These are phyloP conservation scores for Paraphoma chrysanthemicola DNA, from an alignment of 2,329 filamentous ascomycete genomes.

Conservation along the genomic window DNA sequence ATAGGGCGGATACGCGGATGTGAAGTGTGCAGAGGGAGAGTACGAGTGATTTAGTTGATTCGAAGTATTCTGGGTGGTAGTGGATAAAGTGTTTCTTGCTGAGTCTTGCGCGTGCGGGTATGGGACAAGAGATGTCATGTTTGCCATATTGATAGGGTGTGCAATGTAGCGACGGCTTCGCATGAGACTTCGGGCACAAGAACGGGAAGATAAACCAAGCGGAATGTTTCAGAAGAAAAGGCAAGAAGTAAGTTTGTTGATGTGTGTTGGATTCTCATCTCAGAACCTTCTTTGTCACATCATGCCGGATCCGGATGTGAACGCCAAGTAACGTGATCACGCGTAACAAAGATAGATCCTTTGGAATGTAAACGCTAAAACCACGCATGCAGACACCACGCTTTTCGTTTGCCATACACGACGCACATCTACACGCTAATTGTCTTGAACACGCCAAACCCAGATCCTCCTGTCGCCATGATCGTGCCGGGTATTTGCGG, in stretches of 20 bases:
- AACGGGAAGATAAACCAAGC: not conserved
- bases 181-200: too few relatives aligned
- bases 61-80: not conserved
- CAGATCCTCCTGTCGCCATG: constrained; percentile 86
- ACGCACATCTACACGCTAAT: constrained; percentile 44
- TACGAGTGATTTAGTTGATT: not conserved
- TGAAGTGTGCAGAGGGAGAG: not conserved
- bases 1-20: constrained; percentile 2
- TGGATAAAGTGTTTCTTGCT: not conserved
- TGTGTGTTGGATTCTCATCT: not conserved
- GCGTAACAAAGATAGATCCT: constrained; percentile 14
- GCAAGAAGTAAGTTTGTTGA: not conserved
- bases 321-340: constrained; percentile 23
- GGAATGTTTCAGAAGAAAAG: not conserved
- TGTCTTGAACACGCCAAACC: constrained; percentile 66
- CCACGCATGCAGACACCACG: not conserved
- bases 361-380: constrained; percentile 5
- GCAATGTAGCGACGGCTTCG: too few relatives aligned
- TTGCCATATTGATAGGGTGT: too few relatives aligned
- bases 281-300: constrained; percentile 11
- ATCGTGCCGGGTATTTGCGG: constrained; percentile 90
- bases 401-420: not conserved
- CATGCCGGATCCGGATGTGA: constrained; percentile 7
- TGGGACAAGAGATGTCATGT: too few relatives aligned
- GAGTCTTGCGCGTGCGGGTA: too few relatives aligned